phyloP scores from a whole-genome alignment of 495 filamentous ascomycete genomes.

The Xylaria curta region DNA sequence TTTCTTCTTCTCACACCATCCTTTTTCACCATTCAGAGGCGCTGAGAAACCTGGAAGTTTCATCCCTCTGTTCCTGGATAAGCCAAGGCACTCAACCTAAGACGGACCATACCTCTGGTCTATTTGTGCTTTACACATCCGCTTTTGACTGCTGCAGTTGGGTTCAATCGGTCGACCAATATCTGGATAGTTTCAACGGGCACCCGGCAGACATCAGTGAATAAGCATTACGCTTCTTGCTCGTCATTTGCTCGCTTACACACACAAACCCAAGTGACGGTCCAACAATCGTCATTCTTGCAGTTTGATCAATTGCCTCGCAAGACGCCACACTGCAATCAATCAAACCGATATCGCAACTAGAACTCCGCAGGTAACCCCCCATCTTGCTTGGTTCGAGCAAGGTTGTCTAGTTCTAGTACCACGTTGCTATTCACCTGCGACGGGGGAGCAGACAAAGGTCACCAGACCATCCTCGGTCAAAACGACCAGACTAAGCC shows the following conservation, averaged over 20 bases:
- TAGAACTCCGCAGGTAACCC: background rate
- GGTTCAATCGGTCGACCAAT: slow-evolving; percentile 13
- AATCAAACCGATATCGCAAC: background rate
- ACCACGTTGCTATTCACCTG: slow-evolving; percentile 24
- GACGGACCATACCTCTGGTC: background rate
- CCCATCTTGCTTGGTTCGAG: background rate
- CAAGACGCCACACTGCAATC: background rate
- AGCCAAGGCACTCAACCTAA: background rate
- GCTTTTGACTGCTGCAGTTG: background rate
- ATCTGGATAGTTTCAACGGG: slow-evolving; percentile 23
- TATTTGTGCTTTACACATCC: background rate
- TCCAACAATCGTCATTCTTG: background rate
- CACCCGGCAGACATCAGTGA: background rate
- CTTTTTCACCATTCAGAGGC: slow-evolving; percentile 16
- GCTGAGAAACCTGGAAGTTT: slow-evolving; percentile 29
- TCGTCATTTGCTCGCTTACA: slow-evolving; percentile 4
- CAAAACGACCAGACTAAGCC: slow-evolving; percentile 25
- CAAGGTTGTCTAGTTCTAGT: slow-evolving; percentile 19
- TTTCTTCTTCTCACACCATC: slow-evolving; percentile 20
- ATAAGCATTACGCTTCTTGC: background rate
- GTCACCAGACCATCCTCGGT: slow-evolving; percentile 27
- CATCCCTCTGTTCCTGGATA: background rate
- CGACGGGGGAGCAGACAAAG: background rate
- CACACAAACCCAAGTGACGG: background rate
- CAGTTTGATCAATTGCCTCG: background rate